Evolutionary conservation across 805 yeast species (phyloP).

Genomic region (Wickerhamiella dianesei): DNA sequence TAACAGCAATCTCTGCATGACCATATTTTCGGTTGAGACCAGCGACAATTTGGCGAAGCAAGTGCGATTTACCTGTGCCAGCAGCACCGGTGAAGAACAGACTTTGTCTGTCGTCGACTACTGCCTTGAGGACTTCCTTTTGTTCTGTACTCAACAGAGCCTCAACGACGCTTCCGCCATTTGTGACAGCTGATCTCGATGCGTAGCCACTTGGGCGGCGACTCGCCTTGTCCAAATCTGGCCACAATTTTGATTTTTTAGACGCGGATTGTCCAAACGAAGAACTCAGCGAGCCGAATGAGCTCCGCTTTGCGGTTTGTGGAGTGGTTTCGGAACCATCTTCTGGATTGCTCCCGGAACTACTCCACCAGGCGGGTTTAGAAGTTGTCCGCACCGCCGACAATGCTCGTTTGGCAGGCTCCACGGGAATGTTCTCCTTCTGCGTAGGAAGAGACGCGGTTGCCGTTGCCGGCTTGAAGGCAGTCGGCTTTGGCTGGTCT

Average conservation of each 20-base stretch:
- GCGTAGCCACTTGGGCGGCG: constrained; percentile 1
- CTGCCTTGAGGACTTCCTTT: constrained; percentile 42
- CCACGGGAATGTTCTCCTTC: neutral
- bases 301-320: neutral
- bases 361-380: neutral
- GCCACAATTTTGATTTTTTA: neutral
- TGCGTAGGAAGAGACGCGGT: neutral
- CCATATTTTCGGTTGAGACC: constrained; percentile 25
- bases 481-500: too few relatives aligned
- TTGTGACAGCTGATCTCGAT: neutral
- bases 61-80: constrained; percentile 91
- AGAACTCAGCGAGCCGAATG: neutral
- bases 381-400: neutral
- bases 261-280: neutral
- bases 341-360: too few relatives aligned
- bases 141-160: constrained; percentile 31
- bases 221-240: neutral
- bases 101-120: constrained; percentile 41
- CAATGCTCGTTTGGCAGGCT: neutral
- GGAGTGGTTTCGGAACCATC: too few relatives aligned
- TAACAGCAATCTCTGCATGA: constrained; percentile 51
- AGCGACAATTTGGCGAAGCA: constrained; percentile 50
- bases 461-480: too few relatives aligned
- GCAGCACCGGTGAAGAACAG: constrained; percentile 95
- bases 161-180: neutral